Conservation (phyloP, 2,329 filamentous ascomycete genomes). For the Cladosporium sp. region DNA sequence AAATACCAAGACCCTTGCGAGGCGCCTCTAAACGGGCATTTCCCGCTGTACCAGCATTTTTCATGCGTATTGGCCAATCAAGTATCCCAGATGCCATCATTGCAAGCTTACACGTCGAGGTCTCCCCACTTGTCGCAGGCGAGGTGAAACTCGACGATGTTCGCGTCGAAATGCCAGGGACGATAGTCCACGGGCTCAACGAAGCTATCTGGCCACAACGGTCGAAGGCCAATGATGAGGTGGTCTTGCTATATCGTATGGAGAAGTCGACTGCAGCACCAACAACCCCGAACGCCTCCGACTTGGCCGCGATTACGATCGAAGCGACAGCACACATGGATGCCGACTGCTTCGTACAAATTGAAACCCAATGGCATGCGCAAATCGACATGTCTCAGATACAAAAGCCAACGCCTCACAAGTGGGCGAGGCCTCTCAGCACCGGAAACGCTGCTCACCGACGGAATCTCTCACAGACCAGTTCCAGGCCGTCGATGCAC, state of each 20-base stretch:
- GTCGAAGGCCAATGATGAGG: constrained; percentile 62
- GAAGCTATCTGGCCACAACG: constrained; percentile 18
- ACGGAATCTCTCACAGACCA: constrained; percentile 3
- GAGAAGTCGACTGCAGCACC: neutral
- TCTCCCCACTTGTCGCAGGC: constrained; percentile 23
- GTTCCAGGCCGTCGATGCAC: constrained; percentile 5
- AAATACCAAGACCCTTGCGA: constrained; percentile 60
- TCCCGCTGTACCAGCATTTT: constrained; percentile 63
- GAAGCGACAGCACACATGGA: constrained; percentile 20
- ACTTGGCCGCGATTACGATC: constrained; percentile 16
- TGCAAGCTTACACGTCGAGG: constrained; percentile 28
- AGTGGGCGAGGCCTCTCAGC: constrained; percentile 25
- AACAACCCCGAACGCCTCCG: neutral
- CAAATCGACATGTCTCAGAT: constrained; percentile 21
- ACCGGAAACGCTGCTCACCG: neutral
- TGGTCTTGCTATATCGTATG: constrained; percentile 59
- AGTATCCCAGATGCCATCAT: constrained; percentile 45
- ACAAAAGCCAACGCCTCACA: constrained; percentile 18
- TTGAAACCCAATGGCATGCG: constrained; percentile 25
- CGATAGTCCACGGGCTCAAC: constrained; percentile 46
- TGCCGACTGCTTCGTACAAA: constrained; percentile 18
- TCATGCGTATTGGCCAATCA: constrained; percentile 69
- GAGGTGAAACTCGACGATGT: constrained; percentile 57
- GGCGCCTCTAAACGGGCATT: constrained; percentile 61
- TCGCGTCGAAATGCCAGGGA: constrained; percentile 54